These are phyloP conservation scores for Nymphaea thermarum DNA, from an alignment of 164 flowering plant genomes.

Conservation along the genomic window DNA sequence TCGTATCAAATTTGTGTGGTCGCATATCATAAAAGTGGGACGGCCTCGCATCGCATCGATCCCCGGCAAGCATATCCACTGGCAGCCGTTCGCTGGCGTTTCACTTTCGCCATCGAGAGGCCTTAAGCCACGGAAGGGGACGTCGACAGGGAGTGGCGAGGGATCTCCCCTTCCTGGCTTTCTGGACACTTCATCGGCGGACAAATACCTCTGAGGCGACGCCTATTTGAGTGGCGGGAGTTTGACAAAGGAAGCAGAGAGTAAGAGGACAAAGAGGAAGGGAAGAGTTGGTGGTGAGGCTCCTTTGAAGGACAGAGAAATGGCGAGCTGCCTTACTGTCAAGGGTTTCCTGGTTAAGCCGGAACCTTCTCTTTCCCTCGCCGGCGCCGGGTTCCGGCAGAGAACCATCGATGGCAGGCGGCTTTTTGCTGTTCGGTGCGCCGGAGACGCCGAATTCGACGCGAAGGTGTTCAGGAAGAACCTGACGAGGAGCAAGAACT, in stretches of 20 bases:
- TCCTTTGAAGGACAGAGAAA: background rate
- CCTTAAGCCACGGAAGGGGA: background rate
- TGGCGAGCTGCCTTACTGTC: background rate
- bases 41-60: background rate
- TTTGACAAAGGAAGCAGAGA: background rate
- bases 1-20: no score
- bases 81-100: background rate
- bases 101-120: background rate
- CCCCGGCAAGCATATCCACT: background rate
- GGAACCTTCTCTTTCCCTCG: conserved; percentile 21
- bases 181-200: background rate
- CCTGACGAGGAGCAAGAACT: conserved; percentile 76
- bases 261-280: background rate
- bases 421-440: conserved; percentile 36
- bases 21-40: background rate
- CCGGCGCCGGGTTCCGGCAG: conserved; percentile 8
- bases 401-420: conserved; percentile 19
- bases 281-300: no score
- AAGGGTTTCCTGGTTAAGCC: conserved; percentile 20
- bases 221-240: background rate
- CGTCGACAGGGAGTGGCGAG: background rate
- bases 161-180: background rate
- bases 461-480: conserved; percentile 73
- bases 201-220: background rate
- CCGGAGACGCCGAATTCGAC: conserved; percentile 44